Conservation (phyloP, 225 moss, liverwort and hornwort genomes). For the Thuidium tamariscinum region DNA sequence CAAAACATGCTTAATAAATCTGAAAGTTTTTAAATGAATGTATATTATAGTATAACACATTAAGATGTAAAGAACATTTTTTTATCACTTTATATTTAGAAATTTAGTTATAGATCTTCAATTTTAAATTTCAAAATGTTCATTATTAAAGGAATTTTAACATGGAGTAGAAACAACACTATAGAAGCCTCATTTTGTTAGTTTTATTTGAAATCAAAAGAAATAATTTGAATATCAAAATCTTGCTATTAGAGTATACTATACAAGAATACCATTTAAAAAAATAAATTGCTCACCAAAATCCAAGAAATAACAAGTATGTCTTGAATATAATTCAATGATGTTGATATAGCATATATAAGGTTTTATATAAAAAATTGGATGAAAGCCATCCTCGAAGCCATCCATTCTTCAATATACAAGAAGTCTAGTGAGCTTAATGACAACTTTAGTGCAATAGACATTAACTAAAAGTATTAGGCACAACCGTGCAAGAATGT, state of each 20-base stretch:
- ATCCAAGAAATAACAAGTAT: not conserved
- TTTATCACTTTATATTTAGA: not conserved
- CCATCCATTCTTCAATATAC: fast-evolving
- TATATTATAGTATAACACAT: not conserved
- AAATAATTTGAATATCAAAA: not conserved
- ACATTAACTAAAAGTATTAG: fast-evolving
- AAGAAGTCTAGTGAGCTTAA: fast-evolving
- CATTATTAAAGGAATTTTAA: not conserved
- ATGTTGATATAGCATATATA: not conserved
- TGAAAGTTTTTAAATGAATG: not conserved
- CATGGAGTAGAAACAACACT: not conserved
- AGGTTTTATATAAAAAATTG: not conserved
- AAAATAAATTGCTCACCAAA: too few relatives aligned
- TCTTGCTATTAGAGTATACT: fast-evolving
- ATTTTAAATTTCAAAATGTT: not conserved
- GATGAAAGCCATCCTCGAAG: not conserved
- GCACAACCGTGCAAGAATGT: not conserved
- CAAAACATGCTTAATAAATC: not conserved
- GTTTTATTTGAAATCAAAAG: fast-evolving
- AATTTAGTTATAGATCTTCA: not conserved
- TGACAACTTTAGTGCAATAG: not conserved
- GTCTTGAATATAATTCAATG: not conserved
- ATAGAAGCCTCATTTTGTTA: not conserved
- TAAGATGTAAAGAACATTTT: not conserved
- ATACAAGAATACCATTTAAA: not conserved